These are phyloP conservation scores for Xanthoconium separans DNA, from an alignment of 1,284 basidiomycete species.

Conservation along the genomic window DNA sequence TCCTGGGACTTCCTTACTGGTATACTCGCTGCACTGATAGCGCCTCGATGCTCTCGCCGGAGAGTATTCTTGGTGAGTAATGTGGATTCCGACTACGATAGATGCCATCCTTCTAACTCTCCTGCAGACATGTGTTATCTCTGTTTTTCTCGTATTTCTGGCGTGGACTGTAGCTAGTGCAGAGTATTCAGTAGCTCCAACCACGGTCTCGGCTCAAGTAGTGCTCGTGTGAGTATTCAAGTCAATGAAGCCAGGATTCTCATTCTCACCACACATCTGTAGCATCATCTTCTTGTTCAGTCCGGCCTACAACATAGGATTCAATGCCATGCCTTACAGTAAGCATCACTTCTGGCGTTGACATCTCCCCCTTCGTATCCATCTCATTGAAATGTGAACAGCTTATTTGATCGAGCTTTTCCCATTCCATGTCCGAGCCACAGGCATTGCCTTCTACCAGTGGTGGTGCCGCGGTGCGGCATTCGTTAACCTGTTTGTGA, in stretches of 20 bases:
- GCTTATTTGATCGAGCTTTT: constrained; percentile 23
- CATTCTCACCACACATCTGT: background rate
- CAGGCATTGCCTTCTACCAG: constrained; percentile 18
- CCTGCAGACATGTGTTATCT: constrained; percentile 8
- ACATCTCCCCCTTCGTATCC: background rate
- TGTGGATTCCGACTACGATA: background rate
- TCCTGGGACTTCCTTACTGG: constrained; percentile 11
- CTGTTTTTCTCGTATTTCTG: constrained; percentile 13
- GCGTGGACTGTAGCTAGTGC: constrained; percentile 16
- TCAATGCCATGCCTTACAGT: constrained; percentile 8
- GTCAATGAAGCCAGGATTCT: background rate
- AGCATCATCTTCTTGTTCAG: constrained; percentile 18
- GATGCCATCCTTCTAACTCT: background rate
- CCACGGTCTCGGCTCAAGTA: background rate
- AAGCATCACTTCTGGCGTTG: background rate
- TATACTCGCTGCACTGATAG: constrained; percentile 3
- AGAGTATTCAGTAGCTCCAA: constrained; percentile 9
- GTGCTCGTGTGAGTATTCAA: background rate
- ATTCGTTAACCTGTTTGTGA: constrained; percentile 9
- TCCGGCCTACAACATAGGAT: constrained; percentile 17
- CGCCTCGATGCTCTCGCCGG: constrained; percentile 17
- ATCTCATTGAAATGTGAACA: background rate
- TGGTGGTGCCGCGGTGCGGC: constrained; percentile 6
- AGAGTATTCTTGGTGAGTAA: constrained; percentile 14
- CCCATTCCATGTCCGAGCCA: constrained; percentile 18